Base-by-base conservation (phyloP, 1,284 basidiomycete species). In the Cutaneotrichosporon dermatis region DNA sequence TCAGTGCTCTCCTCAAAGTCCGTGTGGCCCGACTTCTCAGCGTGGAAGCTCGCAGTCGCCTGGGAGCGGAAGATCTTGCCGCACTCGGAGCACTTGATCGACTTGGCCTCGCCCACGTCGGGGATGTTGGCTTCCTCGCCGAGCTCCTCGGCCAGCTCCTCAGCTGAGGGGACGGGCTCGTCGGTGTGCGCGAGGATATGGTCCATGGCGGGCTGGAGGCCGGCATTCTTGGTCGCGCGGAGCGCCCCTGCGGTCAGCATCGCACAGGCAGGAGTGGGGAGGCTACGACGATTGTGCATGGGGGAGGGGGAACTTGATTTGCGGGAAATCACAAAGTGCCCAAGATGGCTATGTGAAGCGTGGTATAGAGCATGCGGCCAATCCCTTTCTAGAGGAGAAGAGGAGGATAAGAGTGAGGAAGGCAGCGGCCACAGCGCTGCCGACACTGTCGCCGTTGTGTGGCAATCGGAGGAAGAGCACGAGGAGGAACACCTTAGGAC, bases 1-100 rank as follows among this genome's bases (percentile, higher is more conserved):
- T 98, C 93, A 0, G 87, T 90, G 4, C 90, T 93, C 76, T 99
- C 94, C 73, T 95, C 92, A 67, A 97, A 97, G 66, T 92, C 86
- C 73, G 91, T 88, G 73, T 98, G 94, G 0, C 94, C 94, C 64
- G 87, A 90, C 80, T 93, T 94, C 77, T 96, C 92, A 3, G 94
- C 94, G 72, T 98, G 94, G 79, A 88, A 97, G 68, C 89, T 89
- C 15, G 94, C 94, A 10, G 95, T 81, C 1, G 89, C 91, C 6
- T 89, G 87, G 64, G 90, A 92, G 72, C 85, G 87, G 82, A 95
- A 94, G 36, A 85, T 81, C 80, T 95, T 96, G 60, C 87, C 85
- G 74, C 92, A 95, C 68, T 88, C 70, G 54, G 66, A 69, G 54
- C 74, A 76, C 61, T 73, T 75, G 67, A 76, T 73, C 1, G 69